A percentile compares a stretch with the other conserved stretches of the same genome.
phyloP scores from a whole-genome alignment of 306 rosid genomes.

The Hylodesmum podocarpum region DNA sequence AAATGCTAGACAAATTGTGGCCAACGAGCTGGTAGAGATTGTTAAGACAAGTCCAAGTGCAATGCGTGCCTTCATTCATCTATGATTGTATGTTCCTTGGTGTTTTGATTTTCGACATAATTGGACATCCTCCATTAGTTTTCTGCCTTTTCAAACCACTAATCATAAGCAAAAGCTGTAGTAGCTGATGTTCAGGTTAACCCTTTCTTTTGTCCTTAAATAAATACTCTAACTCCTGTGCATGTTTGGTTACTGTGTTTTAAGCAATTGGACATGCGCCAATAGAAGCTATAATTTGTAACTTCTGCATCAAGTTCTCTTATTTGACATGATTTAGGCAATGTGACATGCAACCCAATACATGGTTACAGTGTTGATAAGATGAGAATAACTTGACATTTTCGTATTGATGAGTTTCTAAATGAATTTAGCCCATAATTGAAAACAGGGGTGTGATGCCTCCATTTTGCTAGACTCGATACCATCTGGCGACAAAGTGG shows the following conservation, averaged over 20 bases:
- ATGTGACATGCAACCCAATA: neutral
- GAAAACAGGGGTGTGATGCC: neutral
- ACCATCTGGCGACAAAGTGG: neutral
- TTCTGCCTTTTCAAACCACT: neutral
- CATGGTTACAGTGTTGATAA: neutral
- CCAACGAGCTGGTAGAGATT: neutral
- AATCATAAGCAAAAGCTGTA: neutral
- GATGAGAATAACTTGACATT: neutral
- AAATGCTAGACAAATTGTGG: neutral
- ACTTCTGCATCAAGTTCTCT: neutral
- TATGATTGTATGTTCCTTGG: constrained; percentile 50
- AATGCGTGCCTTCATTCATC: constrained; percentile 42
- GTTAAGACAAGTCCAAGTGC: neutral
- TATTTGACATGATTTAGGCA: neutral
- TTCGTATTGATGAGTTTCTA: neutral
- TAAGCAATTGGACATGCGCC: neutral
- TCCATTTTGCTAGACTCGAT: neutral
- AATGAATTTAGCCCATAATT: neutral
- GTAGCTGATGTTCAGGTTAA: neutral
- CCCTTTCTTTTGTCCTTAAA: neutral
- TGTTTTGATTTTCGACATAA: constrained; percentile 29
- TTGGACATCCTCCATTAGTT: neutral
- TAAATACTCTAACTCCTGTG: neutral
- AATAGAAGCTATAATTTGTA: neutral
- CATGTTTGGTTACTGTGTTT: neutral